These are phyloP conservation scores for Globisporangium cylindrosporum DNA, from an alignment of 352 stramenopile species.

Conservation along the genomic window DNA sequence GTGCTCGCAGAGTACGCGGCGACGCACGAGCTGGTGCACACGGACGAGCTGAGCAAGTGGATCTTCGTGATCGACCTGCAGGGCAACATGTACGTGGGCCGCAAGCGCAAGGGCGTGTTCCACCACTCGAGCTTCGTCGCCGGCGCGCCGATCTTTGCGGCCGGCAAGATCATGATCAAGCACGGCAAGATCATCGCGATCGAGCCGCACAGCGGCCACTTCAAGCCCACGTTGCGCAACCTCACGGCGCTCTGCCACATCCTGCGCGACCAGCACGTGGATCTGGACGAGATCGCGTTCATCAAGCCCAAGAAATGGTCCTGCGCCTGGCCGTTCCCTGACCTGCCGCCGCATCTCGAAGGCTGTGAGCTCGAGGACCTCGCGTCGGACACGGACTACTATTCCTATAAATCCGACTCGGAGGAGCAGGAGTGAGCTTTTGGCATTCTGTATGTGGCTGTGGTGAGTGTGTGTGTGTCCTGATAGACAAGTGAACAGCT, in stretches of 20 bases:
- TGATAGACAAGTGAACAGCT: neutral
- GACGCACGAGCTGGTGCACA: conserved; percentile 40
- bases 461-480: neutral
- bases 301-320: conserved; percentile 71
- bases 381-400: conserved; percentile 47
- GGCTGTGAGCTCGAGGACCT: conserved; percentile 41
- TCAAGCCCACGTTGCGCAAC: conserved; percentile 56
- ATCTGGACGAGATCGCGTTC: conserved; percentile 44
- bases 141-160: conserved; percentile 54
- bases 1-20: conserved; percentile 32
- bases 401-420: conserved; percentile 31
- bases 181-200: conserved; percentile 55
- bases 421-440: conserved; percentile 16
- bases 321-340: conserved; percentile 54
- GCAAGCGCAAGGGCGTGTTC: conserved; percentile 72
- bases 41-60: conserved; percentile 65
- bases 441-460: too few species aligned
- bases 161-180: conserved; percentile 63
- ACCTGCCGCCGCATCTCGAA: conserved; percentile 21
- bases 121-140: conserved; percentile 80
- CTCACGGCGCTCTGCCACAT: conserved; percentile 43
- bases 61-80: conserved; percentile 63
- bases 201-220: conserved; percentile 75
- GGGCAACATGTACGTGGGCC: conserved; percentile 48
- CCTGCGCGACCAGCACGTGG: conserved; percentile 33